phyloP scores from a whole-genome alignment of 2,329 filamentous ascomycete species.

The Cladophialophora psammophila region DNA sequence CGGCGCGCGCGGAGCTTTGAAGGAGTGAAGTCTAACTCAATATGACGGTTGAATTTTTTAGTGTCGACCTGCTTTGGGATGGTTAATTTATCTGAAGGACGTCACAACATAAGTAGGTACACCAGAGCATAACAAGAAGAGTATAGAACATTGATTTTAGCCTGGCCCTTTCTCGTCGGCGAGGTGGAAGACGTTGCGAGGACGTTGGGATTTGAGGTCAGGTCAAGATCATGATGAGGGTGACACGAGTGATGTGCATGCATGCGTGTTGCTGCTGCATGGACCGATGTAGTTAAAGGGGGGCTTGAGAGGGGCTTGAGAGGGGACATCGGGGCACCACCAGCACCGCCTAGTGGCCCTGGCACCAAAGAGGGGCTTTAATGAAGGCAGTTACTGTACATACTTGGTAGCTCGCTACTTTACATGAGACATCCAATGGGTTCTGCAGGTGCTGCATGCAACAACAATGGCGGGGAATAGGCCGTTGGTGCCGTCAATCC shows the following conservation, averaged over 20 bases:
- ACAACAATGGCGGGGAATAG: not conserved
- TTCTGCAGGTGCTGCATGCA: not conserved
- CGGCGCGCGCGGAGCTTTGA: not conserved
- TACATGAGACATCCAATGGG: constrained; percentile 2
- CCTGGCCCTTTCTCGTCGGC: not conserved
- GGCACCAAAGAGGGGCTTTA: not conserved
- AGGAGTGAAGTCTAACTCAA: not conserved
- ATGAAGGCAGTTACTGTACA: too few species aligned
- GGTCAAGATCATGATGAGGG: not conserved
- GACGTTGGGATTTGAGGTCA: not conserved
- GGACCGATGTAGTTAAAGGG: too few species aligned
- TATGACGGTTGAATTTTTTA: not conserved
- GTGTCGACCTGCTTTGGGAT: not conserved
- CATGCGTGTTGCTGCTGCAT: too few species aligned
- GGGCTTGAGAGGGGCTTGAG: too few species aligned
- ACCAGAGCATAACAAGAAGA: not conserved
- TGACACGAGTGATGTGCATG: constrained; percentile 1
- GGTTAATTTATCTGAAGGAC: not conserved
- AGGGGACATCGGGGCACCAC: too few species aligned
- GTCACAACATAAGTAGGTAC: constrained; percentile 1
- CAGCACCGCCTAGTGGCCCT: not conserved
- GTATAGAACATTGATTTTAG: not conserved
- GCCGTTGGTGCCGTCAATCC: not conserved
- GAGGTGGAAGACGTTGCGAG: not conserved
- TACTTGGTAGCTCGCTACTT: too few species aligned